Evolutionary conservation across 2,329 filamentous ascomycete species (phyloP).

Genomic region (Exophiala bonariae): DNA sequence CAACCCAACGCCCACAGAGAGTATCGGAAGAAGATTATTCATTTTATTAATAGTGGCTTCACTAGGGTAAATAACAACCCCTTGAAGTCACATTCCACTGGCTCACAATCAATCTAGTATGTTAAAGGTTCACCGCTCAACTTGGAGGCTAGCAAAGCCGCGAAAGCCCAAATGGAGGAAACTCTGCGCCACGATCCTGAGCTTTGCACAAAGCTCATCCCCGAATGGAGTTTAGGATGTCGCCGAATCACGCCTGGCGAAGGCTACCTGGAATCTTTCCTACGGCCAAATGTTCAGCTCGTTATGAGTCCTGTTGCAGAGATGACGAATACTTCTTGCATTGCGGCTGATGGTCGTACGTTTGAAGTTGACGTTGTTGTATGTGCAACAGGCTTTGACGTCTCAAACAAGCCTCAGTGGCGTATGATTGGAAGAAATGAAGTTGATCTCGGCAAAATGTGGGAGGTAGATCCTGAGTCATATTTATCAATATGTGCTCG

Average conservation of each 20-base stretch:
- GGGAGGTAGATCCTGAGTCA: slow-evolving; percentile 28
- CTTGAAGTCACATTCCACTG: too few species aligned
- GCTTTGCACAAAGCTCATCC: slow-evolving; percentile 29
- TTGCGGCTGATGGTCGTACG: slow-evolving; percentile 23
- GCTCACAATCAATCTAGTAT: too few species aligned
- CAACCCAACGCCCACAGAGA: too few species aligned
- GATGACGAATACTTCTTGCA: slow-evolving; percentile 27
- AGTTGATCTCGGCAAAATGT: slow-evolving; percentile 29
- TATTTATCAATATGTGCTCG: slow-evolving; percentile 28
- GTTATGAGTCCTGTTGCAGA: slow-evolving; percentile 34
- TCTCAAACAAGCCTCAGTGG: slow-evolving; percentile 35
- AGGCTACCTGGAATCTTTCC: slow-evolving; percentile 29
- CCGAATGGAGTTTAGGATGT: slow-evolving; percentile 28
- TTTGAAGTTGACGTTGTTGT: slow-evolving; percentile 33
- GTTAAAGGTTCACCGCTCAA: slow-evolving; percentile 6
- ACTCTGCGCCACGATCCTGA: slow-evolving; percentile 24
- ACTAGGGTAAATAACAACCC: too few species aligned
- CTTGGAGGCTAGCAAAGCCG: slow-evolving; percentile 1
- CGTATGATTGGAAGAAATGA: slow-evolving; percentile 33
- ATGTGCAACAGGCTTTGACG: slow-evolving; percentile 43
- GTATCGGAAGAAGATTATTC: too few species aligned
- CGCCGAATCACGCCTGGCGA: slow-evolving; percentile 19
- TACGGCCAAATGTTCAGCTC: slow-evolving; percentile 38
- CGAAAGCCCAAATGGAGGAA: slow-evolving; percentile 6
- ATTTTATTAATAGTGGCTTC: too few species aligned